Base-by-base conservation (phyloP, 1,284 basidiomycete species). In the Taiwanofungus camphoratus region DNA sequence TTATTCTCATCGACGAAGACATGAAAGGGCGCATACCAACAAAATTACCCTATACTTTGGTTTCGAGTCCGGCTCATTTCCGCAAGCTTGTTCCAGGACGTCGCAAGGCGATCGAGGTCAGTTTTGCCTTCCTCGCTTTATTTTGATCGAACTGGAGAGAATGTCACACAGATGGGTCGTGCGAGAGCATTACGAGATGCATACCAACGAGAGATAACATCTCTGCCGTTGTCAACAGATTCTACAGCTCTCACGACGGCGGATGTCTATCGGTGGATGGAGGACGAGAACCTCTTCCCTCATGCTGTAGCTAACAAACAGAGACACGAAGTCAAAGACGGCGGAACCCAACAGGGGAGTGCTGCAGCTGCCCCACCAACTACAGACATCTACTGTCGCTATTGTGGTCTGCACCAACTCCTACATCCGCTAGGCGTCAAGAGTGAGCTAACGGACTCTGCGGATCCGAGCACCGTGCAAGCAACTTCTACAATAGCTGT, bases 31-130 rank as follows among this genome's bases (percentile, higher is more conserved):
- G 65, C 44, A 57, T 57, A 34, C 56, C 57, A 9, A 39, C 55
- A 15, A 59, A 57, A 26, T 52, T 79, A 6, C 70, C 79, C 1
- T 86, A 84, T 52, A 74, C 62, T 46, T 57, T 83, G n/a, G 73
- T 71, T 3, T 40, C 72, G 4, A 68, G 64, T 5, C 62, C 65
- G 1, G 49, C 64, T 6, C 69, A 79, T 23, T 69, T 82, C 20
- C 64, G 65, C 16, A 57, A 54, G 18, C 62, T 83, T 16, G 58
- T 76, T 13, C 56, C 67, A 35, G 84, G 83, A 21, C 73, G 81
- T 42, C 69, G 77, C 43, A 84, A 85, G 60, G 79, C 84, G 1
- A 77, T 86, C 8, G 82, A 87, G 66, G 83, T 83, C 42, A 45
- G 71, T 56, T 36, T 32, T 21, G 42, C 32, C 30, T 22, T 23